Percentiles rank a stretch among this genome's conserved stretches.
Conservation (phyloP, 2,329 filamentous ascomycete species). For the Xylariales sp. region DNA sequence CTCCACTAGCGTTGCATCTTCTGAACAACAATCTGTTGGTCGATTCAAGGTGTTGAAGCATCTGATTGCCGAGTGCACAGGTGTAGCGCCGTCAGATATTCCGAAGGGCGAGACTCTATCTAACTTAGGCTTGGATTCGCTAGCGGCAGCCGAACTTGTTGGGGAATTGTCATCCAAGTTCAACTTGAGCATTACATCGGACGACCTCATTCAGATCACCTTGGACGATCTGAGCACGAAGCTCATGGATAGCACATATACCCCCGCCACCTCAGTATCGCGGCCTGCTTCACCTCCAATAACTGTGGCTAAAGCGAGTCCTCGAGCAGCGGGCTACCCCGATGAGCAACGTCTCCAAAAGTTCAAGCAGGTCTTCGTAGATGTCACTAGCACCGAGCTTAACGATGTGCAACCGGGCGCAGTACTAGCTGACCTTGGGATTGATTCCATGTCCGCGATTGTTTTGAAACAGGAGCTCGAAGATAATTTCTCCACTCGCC, state of each 20-base stretch:
- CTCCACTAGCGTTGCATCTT: not conserved
- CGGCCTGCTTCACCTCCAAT: not conserved
- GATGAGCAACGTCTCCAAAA: not conserved
- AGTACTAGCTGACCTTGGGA: not conserved
- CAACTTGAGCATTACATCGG: not conserved
- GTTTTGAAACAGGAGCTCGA: not conserved
- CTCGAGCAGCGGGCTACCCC: not conserved
- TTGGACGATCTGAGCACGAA: not conserved
- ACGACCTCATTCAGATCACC: slow-evolving; percentile 13
- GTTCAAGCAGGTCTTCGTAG: not conserved
- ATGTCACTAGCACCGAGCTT: not conserved
- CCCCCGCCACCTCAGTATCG: not conserved
- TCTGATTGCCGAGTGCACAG: not conserved
- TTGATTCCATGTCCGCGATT: not conserved
- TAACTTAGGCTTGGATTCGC: not conserved
- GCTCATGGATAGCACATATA: too few species aligned
- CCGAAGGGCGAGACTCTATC: not conserved
- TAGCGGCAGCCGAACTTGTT: slow-evolving; percentile 13
- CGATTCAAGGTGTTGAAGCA: not conserved
- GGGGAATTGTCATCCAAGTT: slow-evolving; percentile 2
- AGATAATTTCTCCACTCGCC: not conserved
- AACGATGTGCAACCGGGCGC: not conserved
- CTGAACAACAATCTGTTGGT: not conserved
- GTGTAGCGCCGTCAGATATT: not conserved
- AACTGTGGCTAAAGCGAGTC: too few species aligned